These are phyloP conservation scores for Pseudocercospora fuligena DNA, from an alignment of 2,329 filamentous ascomycete species.

Conservation along the genomic window DNA sequence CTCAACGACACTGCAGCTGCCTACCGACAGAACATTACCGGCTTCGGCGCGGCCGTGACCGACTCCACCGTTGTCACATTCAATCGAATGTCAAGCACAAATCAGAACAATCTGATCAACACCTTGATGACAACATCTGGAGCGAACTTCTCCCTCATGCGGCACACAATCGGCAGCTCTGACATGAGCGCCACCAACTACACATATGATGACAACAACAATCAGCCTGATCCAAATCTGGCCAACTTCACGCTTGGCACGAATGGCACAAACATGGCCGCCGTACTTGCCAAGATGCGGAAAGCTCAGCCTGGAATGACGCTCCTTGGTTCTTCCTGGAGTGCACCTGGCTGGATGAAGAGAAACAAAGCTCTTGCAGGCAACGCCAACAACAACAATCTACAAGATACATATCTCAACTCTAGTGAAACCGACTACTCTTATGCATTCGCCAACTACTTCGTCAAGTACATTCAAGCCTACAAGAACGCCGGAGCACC, in stretches of 20 bases:
- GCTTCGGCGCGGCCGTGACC: slow-evolving; percentile 30
- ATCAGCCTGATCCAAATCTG: slow-evolving; percentile 20
- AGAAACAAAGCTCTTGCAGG: slow-evolving; percentile 20
- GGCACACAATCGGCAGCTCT: slow-evolving; percentile 30
- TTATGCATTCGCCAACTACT: slow-evolving; percentile 27
- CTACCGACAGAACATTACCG: slow-evolving; percentile 25
- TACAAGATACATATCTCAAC: slow-evolving; percentile 25
- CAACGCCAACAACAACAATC: slow-evolving; percentile 24
- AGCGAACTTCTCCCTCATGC: slow-evolving; percentile 27
- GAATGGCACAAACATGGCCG: slow-evolving; percentile 28
- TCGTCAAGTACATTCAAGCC: slow-evolving; percentile 32
- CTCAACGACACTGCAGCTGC: slow-evolving; percentile 34
- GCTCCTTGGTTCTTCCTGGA: slow-evolving; percentile 28
- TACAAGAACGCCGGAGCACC: slow-evolving; percentile 22
- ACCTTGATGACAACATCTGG: slow-evolving; percentile 26
- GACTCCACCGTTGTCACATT: slow-evolving; percentile 30
- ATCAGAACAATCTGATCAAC: slow-evolving; percentile 20
- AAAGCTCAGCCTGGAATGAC: slow-evolving; percentile 19
- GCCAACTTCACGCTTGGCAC: slow-evolving; percentile 25
- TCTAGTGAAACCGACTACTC: slow-evolving; percentile 24
- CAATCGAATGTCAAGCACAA: slow-evolving; percentile 19
- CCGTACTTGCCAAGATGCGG: slow-evolving; percentile 26
- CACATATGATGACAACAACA: slow-evolving; percentile 30
- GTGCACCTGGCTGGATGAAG: slow-evolving; percentile 33
- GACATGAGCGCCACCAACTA: slow-evolving; percentile 29